Evolutionary conservation across 768 basidiomycete genomes (phyloP).

Genomic region (Podaxis sp.): DNA sequence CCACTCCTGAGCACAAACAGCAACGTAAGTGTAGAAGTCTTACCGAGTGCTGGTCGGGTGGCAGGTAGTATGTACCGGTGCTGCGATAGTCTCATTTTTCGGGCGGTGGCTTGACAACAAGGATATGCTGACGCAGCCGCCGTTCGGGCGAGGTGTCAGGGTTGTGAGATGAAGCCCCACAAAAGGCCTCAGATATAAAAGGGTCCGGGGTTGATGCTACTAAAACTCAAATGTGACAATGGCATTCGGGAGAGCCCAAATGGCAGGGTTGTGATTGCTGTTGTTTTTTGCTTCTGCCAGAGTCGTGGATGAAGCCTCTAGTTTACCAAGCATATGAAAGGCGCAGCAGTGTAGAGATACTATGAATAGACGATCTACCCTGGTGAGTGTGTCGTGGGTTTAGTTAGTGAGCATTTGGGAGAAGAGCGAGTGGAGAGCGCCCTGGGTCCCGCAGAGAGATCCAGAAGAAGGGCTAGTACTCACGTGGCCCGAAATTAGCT

Average conservation of each 20-base stretch:
- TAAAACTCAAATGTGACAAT: not conserved
- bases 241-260: not conserved
- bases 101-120: not conserved
- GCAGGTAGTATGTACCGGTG: not conserved
- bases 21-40: not conserved
- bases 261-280: not conserved
- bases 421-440: not conserved
- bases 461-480: constrained; percentile 4
- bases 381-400: not conserved
- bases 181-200: not conserved
- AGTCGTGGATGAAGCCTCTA: not conserved
- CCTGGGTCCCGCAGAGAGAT: not conserved
- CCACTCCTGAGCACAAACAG: not conserved
- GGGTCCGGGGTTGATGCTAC: not conserved
- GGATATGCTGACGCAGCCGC: not conserved
- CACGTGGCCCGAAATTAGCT: constrained; percentile 6
- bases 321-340: not conserved
- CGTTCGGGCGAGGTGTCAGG: not conserved
- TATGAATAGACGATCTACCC: not conserved
- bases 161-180: not conserved
- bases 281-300: not conserved
- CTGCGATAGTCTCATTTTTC: not conserved
- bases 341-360: not conserved
- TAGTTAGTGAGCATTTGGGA: not conserved
- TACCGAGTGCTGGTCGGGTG: not conserved